Conservation (phyloP, 2,329 filamentous ascomycete species). For the Neonectria faginata region DNA sequence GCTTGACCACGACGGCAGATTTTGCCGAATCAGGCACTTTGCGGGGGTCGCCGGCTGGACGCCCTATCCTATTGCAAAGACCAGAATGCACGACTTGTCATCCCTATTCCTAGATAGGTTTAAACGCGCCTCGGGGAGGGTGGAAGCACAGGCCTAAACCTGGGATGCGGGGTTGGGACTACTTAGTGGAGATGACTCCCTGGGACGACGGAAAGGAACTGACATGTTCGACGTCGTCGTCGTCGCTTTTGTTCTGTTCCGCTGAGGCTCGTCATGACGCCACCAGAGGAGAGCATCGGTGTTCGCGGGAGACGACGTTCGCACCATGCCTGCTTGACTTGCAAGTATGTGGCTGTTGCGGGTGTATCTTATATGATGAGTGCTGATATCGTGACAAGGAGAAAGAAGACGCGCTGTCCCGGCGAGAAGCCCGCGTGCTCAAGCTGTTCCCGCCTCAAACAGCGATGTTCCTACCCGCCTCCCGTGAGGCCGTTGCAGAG, state of each 20-base stretch:
- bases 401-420: slow-evolving; percentile 64
- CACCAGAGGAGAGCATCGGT: slow-evolving; percentile 47
- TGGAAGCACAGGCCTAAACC: slow-evolving; percentile 17
- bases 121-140: neutral
- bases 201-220: neutral
- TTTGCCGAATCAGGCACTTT: neutral
- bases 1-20: neutral
- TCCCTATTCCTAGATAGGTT: neutral
- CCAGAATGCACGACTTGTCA: neutral
- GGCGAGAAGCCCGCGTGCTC: slow-evolving; percentile 64
- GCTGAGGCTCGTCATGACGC: slow-evolving; percentile 45
- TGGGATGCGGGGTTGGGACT: slow-evolving; percentile 9
- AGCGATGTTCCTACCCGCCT: slow-evolving; percentile 59
- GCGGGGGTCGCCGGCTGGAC: neutral
- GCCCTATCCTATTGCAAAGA: neutral
- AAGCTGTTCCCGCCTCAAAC: slow-evolving; percentile 61
- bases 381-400: slow-evolving; percentile 43
- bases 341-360: slow-evolving; percentile 53
- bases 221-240: slow-evolving; percentile 18
- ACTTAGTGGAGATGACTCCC: slow-evolving; percentile 35
- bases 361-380: neutral
- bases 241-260: slow-evolving; percentile 11
- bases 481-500: slow-evolving; percentile 52
- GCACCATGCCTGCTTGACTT: slow-evolving; percentile 60
- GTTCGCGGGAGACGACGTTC: slow-evolving; percentile 54